These are phyloP conservation scores for Podospora comata DNA, from an alignment of 495 filamentous ascomycete genomes.

Conservation along the genomic window DNA sequence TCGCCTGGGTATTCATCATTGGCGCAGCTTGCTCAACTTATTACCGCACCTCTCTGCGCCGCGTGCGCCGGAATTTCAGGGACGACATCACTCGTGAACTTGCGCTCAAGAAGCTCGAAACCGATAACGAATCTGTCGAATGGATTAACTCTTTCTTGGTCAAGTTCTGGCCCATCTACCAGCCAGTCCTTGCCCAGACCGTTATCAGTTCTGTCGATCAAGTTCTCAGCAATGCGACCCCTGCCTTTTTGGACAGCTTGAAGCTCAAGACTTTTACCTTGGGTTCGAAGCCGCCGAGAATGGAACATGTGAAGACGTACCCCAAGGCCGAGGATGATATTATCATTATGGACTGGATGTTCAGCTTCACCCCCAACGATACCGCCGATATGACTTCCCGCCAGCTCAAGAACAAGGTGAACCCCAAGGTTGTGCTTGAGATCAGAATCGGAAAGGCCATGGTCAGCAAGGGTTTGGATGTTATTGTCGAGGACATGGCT, in stretches of 20 bases:
- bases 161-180: slow-evolving; percentile 99
- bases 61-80: slow-evolving; percentile 91
- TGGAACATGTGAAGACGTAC: slow-evolving; percentile 98
- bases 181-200: slow-evolving; percentile 85
- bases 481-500: slow-evolving; percentile 97
- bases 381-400: slow-evolving; percentile 82
- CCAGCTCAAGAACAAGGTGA: slow-evolving; percentile 90
- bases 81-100: slow-evolving; percentile 94
- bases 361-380: slow-evolving; percentile 97
- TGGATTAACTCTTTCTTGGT: slow-evolving; percentile 99
- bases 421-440: slow-evolving; percentile 94
- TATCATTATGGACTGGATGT: slow-evolving; percentile 99
- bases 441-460: slow-evolving; percentile 90
- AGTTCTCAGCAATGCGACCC: slow-evolving; percentile 85
- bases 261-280: slow-evolving; percentile 87
- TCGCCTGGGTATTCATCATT: slow-evolving; percentile 88
- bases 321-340: slow-evolving; percentile 93
- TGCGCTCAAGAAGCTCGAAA: slow-evolving; percentile 83
- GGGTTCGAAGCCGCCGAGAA: slow-evolving; percentile 87
- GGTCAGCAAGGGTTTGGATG: slow-evolving; percentile 92
- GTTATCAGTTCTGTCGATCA: slow-evolving; percentile 93
- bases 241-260: slow-evolving; percentile 88
- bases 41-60: slow-evolving; percentile 91
- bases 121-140: slow-evolving; percentile 88
- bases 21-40: slow-evolving; percentile 92